Evolutionary conservation across 768 basidiomycete genomes (phyloP).

Genomic region (Tricholoma terreum): DNA sequence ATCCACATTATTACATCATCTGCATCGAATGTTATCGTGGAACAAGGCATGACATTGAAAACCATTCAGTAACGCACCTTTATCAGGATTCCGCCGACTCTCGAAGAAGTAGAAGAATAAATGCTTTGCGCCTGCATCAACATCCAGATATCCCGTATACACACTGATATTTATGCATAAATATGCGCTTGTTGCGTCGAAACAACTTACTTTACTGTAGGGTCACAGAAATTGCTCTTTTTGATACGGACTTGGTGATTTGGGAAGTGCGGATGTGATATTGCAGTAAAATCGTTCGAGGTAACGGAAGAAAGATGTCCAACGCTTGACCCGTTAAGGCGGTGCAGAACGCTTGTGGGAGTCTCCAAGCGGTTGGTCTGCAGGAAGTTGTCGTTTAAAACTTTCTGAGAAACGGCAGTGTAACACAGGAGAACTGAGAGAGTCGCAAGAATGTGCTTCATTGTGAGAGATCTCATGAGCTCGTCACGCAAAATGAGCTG

Average conservation of each 20-base stretch:
- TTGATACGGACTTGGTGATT: conserved; percentile 55
- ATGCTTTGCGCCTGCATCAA: conserved; percentile 54
- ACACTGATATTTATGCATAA: conserved; percentile 22
- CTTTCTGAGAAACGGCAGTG: background rate
- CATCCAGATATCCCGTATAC: conserved; percentile 40
- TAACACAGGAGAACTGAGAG: background rate
- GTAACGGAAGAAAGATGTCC: conserved; percentile 27
- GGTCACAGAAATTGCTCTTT: conserved; percentile 60
- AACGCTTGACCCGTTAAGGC: background rate
- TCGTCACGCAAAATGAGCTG: no score
- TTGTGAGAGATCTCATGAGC: background rate
- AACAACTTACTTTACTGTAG: conserved; percentile 52
- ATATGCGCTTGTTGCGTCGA: conserved; percentile 1
- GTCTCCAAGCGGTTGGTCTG: background rate
- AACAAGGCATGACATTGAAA: conserved; percentile 14
- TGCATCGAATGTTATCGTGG: conserved; percentile 13
- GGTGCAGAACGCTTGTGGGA: background rate
- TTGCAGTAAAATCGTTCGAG: conserved; percentile 32
- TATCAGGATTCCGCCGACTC: conserved; percentile 53
- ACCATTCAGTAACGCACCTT: conserved; percentile 34
- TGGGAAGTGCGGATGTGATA: conserved; percentile 51
- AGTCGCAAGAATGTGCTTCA: background rate
- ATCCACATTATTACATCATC: conserved; percentile 75
- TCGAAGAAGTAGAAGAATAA: conserved; percentile 79
- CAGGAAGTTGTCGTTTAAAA: background rate